Percentiles rank a stretch among this genome's conserved stretches.
Evolutionary conservation across 371 early-diverging fungal genomes (phyloP).

Genomic region (Saksenaea vasiformis): DNA sequence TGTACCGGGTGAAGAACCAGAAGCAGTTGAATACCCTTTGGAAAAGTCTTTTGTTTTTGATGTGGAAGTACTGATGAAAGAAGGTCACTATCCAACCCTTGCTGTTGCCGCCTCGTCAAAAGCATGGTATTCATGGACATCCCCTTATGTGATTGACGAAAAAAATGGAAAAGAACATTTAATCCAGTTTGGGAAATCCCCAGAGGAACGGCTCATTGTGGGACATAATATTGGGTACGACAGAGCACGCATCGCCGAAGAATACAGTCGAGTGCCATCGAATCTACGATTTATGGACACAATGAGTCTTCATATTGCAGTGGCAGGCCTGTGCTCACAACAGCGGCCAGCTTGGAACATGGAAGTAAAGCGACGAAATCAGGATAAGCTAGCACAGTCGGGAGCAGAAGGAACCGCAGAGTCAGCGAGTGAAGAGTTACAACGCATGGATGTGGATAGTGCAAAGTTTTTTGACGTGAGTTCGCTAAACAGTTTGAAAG

Average conservation of each 20-base stretch:
- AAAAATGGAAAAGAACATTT: conserved; percentile 49
- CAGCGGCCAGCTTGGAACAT: conserved; percentile 84
- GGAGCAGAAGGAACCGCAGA: conserved; percentile 26
- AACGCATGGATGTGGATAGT: conserved; percentile 9
- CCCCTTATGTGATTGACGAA: conserved; percentile 65
- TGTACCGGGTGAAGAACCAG: conserved; percentile 32
- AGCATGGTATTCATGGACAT: conserved; percentile 94
- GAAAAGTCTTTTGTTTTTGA: conserved; percentile 86
- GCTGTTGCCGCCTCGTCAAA: conserved; percentile 78
- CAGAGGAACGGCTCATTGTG: conserved; percentile 63
- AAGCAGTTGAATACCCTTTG: conserved; percentile 54
- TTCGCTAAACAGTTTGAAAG: conserved; percentile 77
- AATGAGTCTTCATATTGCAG: conserved; percentile 92
- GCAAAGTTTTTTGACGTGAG: conserved; percentile 67
- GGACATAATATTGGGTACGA: conserved; percentile 96
- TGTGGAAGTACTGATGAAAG: conserved; percentile 77
- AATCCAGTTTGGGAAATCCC: conserved; percentile 62
- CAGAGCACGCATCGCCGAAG: conserved; percentile 86
- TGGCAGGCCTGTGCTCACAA: conserved; percentile 87
- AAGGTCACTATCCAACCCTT: conserved; percentile 75
- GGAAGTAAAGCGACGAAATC: conserved; percentile 54
- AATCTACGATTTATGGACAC: conserved; percentile 84
- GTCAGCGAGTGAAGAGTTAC: conserved; percentile 35
- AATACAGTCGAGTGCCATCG: conserved; percentile 64
- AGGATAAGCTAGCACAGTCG: conserved; percentile 18